Evolutionary conservation across 2,329 filamentous ascomycete genomes (phyloP).

Genomic region (Chrysosporium keratinophilum): DNA sequence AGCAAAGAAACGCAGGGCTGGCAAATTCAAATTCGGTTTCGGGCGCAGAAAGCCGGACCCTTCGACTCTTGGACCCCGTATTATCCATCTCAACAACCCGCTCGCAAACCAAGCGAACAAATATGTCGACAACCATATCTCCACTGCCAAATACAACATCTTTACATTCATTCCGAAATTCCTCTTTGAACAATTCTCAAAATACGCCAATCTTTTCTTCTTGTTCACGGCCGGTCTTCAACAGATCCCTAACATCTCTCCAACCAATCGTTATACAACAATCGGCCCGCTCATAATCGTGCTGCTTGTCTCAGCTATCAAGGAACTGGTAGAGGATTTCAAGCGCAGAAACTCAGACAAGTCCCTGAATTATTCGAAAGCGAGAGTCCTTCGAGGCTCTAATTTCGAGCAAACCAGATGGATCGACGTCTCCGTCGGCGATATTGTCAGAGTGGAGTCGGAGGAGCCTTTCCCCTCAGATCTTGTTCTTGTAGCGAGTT

Average conservation of each 20-base stretch:
- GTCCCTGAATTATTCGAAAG: conserved; percentile 76
- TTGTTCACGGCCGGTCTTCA: conserved; percentile 90
- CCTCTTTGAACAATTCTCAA: conserved; percentile 95
- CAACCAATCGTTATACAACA: conserved; percentile 91
- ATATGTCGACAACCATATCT: conserved; percentile 93
- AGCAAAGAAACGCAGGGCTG: conserved; percentile 52
- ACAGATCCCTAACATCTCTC: conserved; percentile 89
- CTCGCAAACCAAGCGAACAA: conserved; percentile 82
- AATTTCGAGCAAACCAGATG: conserved; percentile 79
- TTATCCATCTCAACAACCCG: conserved; percentile 94
- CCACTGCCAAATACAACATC: conserved; percentile 93
- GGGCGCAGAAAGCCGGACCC: conserved; percentile 76
- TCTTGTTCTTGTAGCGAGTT: conserved; percentile 81
- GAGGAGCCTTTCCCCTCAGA: conserved; percentile 94
- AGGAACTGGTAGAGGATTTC: conserved; percentile 89
- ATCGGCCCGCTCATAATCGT: conserved; percentile 90
- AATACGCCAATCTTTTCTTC: conserved; percentile 99
- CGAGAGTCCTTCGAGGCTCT: conserved; percentile 71
- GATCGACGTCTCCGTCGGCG: conserved; percentile 86
- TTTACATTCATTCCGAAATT: conserved; percentile 94
- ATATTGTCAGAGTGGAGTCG: conserved; percentile 84
- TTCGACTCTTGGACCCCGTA: conserved; percentile 76
- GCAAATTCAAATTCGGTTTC: conserved; percentile 87
- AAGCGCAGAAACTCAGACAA: conserved; percentile 79
- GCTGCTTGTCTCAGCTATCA: conserved; percentile 84